Evolutionary conservation across 306 rosid species (phyloP).

Genomic region (Geum urbanum): DNA sequence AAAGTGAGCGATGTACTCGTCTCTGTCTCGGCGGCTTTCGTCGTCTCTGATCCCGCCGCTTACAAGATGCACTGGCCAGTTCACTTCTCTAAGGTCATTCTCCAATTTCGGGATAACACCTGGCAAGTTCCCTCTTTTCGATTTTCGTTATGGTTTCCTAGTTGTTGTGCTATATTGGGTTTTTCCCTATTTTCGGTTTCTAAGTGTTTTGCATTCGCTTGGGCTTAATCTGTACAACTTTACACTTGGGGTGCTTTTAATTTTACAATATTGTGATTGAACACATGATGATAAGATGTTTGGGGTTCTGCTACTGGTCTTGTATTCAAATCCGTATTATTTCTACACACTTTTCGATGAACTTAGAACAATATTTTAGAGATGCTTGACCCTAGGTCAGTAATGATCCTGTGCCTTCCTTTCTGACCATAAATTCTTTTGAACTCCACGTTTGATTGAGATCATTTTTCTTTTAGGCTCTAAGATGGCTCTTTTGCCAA

Average conservation of each 20-base stretch:
- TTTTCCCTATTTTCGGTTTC: neutral
- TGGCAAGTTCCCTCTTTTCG: neutral
- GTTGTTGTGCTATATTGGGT: neutral
- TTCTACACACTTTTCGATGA: too few species aligned
- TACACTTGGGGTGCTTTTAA: neutral
- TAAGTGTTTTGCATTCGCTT: neutral
- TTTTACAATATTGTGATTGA: neutral
- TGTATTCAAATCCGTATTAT: too few species aligned
- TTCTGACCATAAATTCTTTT: neutral
- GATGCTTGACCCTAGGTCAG: too few species aligned
- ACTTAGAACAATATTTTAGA: too few species aligned
- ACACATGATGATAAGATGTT: neutral
- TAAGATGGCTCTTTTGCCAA: neutral
- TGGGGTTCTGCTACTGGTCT: neutral
- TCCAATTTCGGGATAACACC: conserved; percentile 13
- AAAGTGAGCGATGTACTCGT: conserved; percentile 22
- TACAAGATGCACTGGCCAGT: conserved; percentile 2
- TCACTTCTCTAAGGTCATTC: conserved; percentile 21
- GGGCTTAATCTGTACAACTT: neutral
- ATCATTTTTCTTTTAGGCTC: neutral
- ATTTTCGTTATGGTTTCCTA: too few species aligned
- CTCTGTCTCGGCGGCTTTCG: conserved; percentile 17
- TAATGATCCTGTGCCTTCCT: too few species aligned
- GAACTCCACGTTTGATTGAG: too few species aligned
- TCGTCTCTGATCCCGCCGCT: conserved; percentile 18